These are phyloP conservation scores for Puccinia hordei DNA, from an alignment of 1,284 basidiomycete genomes.

Conservation along the genomic window DNA sequence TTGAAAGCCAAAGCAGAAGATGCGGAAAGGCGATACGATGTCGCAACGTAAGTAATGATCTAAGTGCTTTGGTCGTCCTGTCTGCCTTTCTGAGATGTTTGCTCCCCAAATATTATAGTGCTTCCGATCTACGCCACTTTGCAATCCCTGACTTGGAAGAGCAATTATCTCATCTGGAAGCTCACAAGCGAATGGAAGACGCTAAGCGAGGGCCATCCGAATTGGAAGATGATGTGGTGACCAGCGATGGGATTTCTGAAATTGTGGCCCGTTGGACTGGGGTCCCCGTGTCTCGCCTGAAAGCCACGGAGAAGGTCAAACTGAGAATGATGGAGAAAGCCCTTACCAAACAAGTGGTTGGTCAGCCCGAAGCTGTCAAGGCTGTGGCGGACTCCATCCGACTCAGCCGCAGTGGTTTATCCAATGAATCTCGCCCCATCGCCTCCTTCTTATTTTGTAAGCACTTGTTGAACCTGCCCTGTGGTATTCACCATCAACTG, in stretches of 20 bases:
- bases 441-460: conserved; percentile 64
- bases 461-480: conserved; percentile 57
- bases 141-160: conserved; percentile 87
- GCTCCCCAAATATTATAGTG: conserved; percentile 37
- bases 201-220: conserved; percentile 57
- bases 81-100: conserved; percentile 53
- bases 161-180: conserved; percentile 66
- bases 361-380: conserved; percentile 63
- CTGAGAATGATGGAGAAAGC: conserved; percentile 63
- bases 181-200: conserved; percentile 62
- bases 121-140: conserved; percentile 85
- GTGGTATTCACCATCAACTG: conserved; percentile 50
- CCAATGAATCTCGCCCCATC: conserved; percentile 64
- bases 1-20: conserved; percentile 90
- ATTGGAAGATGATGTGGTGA: conserved; percentile 60
- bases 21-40: conserved; percentile 76
- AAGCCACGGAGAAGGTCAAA: conserved; percentile 60
- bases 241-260: conserved; percentile 64
- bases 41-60: conserved; percentile 35
- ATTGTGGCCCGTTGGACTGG: conserved; percentile 65
- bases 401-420: conserved; percentile 65
- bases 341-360: conserved; percentile 59
- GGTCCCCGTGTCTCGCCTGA: conserved; percentile 60
- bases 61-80: conserved; percentile 65
- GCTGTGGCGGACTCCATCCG: conserved; percentile 66